Evolutionary conservation across 495 filamentous ascomycete genomes (phyloP).

Genomic region (Chaetomium cochliodes): DNA sequence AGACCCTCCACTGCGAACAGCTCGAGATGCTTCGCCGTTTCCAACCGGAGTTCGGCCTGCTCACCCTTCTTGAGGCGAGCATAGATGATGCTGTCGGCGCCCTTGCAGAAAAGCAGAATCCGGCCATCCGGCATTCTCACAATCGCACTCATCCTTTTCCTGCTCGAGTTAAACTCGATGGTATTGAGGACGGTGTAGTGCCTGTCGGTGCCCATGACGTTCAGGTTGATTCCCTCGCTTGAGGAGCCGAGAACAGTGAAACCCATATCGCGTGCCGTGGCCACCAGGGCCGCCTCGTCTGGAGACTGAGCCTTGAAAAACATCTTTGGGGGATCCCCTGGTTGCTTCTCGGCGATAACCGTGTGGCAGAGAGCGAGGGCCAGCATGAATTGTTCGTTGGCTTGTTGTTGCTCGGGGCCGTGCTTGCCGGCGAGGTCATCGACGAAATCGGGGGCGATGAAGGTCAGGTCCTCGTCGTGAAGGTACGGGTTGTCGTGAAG

Average conservation of each 20-base stretch:
- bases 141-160: conserved; percentile 98
- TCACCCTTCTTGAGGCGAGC: conserved; percentile 82
- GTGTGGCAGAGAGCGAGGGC: conserved; percentile 93
- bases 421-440: conserved; percentile 74
- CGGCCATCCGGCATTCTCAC: conserved; percentile 91
- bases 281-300: conserved; percentile 92
- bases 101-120: conserved; percentile 95
- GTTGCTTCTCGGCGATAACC: conserved; percentile 86
- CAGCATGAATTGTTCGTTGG: conserved; percentile 89
- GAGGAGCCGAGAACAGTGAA: conserved; percentile 89
- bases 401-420: conserved; percentile 70
- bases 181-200: conserved; percentile 89
- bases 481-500: conserved; percentile 90
- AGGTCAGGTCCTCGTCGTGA: conserved; percentile 83
- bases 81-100: conserved; percentile 96
- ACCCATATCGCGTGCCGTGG: conserved; percentile 91
- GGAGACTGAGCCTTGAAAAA: conserved; percentile 97
- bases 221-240: conserved; percentile 75
- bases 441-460: conserved; percentile 86
- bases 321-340: conserved; percentile 84
- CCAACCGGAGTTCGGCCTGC: conserved; percentile 75
- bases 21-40: conserved; percentile 91
- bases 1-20: conserved; percentile 95
- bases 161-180: conserved; percentile 93
- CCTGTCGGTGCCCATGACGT: conserved; percentile 79